A percentile compares a stretch with the other conserved stretches of the same genome.
Conservation (phyloP, 2,329 filamentous ascomycete species). For the Hortaea sp. region DNA sequence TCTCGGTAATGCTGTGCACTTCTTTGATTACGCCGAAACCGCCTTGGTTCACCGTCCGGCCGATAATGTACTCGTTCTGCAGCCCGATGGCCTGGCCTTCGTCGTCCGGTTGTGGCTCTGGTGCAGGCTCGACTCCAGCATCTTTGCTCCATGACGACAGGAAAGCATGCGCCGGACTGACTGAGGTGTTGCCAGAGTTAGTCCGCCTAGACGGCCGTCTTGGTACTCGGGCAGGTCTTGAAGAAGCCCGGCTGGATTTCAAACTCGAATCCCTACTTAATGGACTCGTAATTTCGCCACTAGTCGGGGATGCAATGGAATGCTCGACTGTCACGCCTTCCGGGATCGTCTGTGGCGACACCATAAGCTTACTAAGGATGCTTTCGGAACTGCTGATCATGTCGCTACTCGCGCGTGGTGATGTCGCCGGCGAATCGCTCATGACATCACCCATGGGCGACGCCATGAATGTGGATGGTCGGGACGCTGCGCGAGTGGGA, state of each 20-base stretch:
- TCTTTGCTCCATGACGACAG: constrained; percentile 19
- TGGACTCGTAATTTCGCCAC: constrained; percentile 11
- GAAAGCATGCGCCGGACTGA: constrained; percentile 24
- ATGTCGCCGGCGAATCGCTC: constrained; percentile 10
- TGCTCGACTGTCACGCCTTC: constrained; percentile 17
- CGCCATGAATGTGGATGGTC: constrained; percentile 25
- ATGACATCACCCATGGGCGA: constrained; percentile 14
- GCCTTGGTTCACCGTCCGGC: constrained; percentile 54
- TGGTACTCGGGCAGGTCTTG: constrained; percentile 10
- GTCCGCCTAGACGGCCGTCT: constrained; percentile 2
- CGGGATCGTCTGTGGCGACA: constrained; percentile 23
- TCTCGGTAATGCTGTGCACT: constrained; percentile 48
- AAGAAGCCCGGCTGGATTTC: constrained; percentile 16
- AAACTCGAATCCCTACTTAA: constrained; percentile 22
- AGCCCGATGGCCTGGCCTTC: constrained; percentile 57
- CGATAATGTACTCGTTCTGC: constrained; percentile 53
- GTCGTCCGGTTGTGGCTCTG: constrained; percentile 47
- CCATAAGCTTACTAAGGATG: constrained; percentile 17
- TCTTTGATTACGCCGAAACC: constrained; percentile 60
- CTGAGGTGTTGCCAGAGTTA: constrained; percentile 12
- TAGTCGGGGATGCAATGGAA: constrained; percentile 16
- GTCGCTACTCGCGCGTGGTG: constrained; percentile 11
- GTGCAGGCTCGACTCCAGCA: constrained; percentile 11
- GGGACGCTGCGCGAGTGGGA: constrained; percentile 13
- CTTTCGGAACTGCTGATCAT: constrained; percentile 21